Conservation (phyloP, 371 early-diverging fungal genomes). For the Choanephora cucurbitarum region DNA sequence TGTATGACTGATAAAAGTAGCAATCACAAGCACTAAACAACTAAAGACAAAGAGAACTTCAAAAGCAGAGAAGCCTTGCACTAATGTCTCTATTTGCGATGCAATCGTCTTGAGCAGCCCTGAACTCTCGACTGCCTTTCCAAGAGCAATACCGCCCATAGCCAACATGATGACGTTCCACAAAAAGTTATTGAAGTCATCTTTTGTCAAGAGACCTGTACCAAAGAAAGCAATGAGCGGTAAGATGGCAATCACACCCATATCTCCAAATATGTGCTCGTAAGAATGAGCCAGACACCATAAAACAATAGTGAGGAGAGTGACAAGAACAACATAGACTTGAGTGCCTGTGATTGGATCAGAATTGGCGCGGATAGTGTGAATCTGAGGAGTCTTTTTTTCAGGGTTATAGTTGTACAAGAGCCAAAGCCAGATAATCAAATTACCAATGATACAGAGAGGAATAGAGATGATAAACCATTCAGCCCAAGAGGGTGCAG, state of each 20-base stretch:
- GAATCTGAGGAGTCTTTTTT: slow-evolving; percentile 57
- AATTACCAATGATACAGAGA: slow-evolving; percentile 61
- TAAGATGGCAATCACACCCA: slow-evolving; percentile 81
- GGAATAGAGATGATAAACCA: slow-evolving; percentile 69
- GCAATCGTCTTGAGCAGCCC: slow-evolving; percentile 82
- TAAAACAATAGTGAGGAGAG: slow-evolving; percentile 68
- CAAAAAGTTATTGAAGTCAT: slow-evolving; percentile 80
- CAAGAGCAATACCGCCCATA: slow-evolving; percentile 86
- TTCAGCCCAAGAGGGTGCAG: slow-evolving; percentile 70
- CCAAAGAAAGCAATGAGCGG: slow-evolving; percentile 84
- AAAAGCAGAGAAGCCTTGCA: slow-evolving; percentile 69
- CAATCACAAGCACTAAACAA: slow-evolving; percentile 71
- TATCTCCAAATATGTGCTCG: slow-evolving; percentile 71
- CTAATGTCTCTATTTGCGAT: slow-evolving; percentile 57
- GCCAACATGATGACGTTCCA: slow-evolving; percentile 87
- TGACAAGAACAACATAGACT: slow-evolving; percentile 62
- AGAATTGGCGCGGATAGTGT: slow-evolving; percentile 54
- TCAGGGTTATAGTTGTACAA: slow-evolving; percentile 66
- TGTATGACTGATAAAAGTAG: slow-evolving; percentile 95
- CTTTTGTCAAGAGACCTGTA: slow-evolving; percentile 75
- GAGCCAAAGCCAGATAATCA: slow-evolving; percentile 70
- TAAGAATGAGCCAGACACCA: slow-evolving; percentile 75
- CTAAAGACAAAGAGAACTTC: slow-evolving; percentile 71
- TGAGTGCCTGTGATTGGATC: slow-evolving; percentile 65
- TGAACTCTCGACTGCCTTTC: slow-evolving; percentile 78